Conservation (phyloP, 1,284 basidiomycete genomes). For the Thelephora terrestris region DNA sequence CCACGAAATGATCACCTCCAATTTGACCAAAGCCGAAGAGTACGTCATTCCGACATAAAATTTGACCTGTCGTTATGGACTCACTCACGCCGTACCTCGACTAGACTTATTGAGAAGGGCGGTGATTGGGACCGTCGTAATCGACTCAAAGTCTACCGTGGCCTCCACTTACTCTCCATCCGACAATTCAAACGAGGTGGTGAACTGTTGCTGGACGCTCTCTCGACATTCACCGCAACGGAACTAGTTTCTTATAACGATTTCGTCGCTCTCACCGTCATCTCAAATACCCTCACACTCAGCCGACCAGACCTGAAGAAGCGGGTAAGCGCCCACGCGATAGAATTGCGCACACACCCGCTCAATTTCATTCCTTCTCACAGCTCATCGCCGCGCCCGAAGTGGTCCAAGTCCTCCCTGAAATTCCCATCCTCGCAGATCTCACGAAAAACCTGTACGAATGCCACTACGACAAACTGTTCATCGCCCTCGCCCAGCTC, state of each 20-base stretch:
- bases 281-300: constrained; percentile 71
- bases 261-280: constrained; percentile 82
- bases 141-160: constrained; percentile 92
- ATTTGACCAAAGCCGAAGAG: constrained; percentile 80
- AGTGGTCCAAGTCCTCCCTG: constrained; percentile 63
- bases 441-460: constrained; percentile 77
- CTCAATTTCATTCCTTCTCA: not conserved
- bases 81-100: not conserved
- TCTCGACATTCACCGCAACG: constrained; percentile 90
- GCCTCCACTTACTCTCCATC: constrained; percentile 78
- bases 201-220: constrained; percentile 77
- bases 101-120: constrained; percentile 85
- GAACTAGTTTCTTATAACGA: constrained; percentile 88
- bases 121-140: constrained; percentile 98
- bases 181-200: constrained; percentile 70
- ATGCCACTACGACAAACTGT: constrained; percentile 93
- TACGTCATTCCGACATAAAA: constrained; percentile 28
- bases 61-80: not conserved
- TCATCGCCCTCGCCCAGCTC: constrained; percentile 80
- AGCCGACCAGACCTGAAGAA: constrained; percentile 87
- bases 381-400: constrained; percentile 62
- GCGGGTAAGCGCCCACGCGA: constrained; percentile 46
- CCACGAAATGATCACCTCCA: constrained; percentile 59
- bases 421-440: constrained; percentile 60
- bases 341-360: not conserved